Conservation (phyloP, 208 protist genomes). For the Porcisia deanei region DNA sequence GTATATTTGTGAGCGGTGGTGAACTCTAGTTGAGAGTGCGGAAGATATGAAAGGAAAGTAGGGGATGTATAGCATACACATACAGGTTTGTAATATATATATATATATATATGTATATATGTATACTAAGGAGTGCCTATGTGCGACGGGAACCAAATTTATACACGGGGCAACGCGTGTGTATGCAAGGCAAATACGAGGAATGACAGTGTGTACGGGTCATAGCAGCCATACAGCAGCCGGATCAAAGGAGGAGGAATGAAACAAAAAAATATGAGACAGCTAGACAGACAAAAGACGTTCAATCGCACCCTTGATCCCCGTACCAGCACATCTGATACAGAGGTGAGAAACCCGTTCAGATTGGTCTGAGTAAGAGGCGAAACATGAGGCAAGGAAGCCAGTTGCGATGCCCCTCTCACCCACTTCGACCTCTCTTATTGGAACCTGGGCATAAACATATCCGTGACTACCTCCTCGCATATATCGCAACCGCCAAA, state of each 20-base stretch:
- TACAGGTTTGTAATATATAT: neutral
- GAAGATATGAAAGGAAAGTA: neutral
- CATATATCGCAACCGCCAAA: neutral
- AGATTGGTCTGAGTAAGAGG: neutral
- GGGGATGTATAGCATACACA: neutral
- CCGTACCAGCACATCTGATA: neutral
- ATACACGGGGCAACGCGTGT: neutral
- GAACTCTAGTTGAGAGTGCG: neutral
- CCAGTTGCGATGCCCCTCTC: neutral
- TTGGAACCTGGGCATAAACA: neutral
- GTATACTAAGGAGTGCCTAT: neutral
- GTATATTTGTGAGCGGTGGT: neutral
- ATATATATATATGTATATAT: neutral
- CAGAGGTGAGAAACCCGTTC: neutral
- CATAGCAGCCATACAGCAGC: neutral
- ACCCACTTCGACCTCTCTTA: neutral
- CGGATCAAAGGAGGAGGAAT: neutral
- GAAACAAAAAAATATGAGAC: neutral
- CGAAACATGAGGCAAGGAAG: neutral
- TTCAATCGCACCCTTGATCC: neutral
- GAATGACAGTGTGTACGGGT: neutral
- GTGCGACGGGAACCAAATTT: neutral
- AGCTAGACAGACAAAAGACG: neutral
- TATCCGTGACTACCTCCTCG: neutral
- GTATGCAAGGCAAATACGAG: neutral